Conservation (phyloP, 352 stramenopile species). For the Globisporangium carolinianum region DNA sequence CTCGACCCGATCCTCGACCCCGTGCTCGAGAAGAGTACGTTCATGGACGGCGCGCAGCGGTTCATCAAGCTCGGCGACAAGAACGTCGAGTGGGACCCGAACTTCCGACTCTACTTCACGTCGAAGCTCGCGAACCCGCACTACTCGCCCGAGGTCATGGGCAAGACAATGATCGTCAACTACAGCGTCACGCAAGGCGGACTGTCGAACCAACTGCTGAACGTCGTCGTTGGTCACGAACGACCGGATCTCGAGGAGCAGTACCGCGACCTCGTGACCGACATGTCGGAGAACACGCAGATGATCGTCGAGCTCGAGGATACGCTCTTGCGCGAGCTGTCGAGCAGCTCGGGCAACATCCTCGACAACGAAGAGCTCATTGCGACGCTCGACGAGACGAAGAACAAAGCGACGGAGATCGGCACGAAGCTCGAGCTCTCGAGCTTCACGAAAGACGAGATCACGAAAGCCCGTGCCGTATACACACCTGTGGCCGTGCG, state of each 20-base stretch:
- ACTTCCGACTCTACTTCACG: slow-evolving; percentile 93
- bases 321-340: slow-evolving; percentile 88
- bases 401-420: slow-evolving; percentile 93
- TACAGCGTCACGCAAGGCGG: slow-evolving; percentile 92
- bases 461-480: slow-evolving; percentile 84
- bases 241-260: slow-evolving; percentile 91
- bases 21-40: slow-evolving; percentile 91
- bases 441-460: slow-evolving; percentile 93
- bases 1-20: slow-evolving; percentile 93
- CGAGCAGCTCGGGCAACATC: slow-evolving; percentile 88
- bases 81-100: slow-evolving; percentile 91
- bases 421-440: slow-evolving; percentile 90
- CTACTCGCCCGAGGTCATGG: slow-evolving; percentile 94
- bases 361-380: slow-evolving; percentile 95
- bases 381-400: slow-evolving; percentile 91
- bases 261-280: slow-evolving; percentile 86
- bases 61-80: slow-evolving; percentile 94
- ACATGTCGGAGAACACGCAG: slow-evolving; percentile 92
- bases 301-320: slow-evolving; percentile 92
- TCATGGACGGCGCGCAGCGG: slow-evolving; percentile 85
- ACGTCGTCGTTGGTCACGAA: slow-evolving; percentile 92
- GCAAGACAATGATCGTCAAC: slow-evolving; percentile 96
- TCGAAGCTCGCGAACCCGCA: slow-evolving; percentile 93
- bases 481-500: slow-evolving; percentile 90
- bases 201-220: slow-evolving; percentile 90